phyloP scores from a whole-genome alignment of 108 stramenopile genomes.

The Cyclostephanos invisitatus region DNA sequence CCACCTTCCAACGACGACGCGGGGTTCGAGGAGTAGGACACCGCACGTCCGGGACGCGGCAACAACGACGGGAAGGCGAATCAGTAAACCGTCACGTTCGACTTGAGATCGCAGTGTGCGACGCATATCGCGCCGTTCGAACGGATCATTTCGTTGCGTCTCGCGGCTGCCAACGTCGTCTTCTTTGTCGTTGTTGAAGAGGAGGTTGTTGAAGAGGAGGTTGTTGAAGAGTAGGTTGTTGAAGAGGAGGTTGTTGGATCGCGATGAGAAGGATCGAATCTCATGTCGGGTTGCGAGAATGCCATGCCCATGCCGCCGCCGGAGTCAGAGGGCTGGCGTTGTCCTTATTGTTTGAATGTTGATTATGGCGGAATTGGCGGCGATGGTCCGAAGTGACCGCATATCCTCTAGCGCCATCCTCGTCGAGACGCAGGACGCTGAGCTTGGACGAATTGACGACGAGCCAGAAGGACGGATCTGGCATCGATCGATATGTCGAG shows the following conservation, averaged over 20 bases:
- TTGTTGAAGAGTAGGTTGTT: neutral
- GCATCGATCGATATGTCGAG: constrained; percentile 73
- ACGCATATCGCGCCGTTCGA: constrained; percentile 41
- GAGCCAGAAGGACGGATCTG: constrained; percentile 88
- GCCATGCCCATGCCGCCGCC: neutral
- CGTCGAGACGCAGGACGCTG: constrained; percentile 64
- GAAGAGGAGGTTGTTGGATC: constrained; percentile 5
- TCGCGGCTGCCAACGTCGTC: neutral
- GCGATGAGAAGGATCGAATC: constrained; percentile 46
- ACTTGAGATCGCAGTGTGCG: constrained; percentile 77
- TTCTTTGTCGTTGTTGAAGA: neutral
- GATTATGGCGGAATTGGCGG: neutral
- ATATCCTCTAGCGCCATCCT: constrained; percentile 59
- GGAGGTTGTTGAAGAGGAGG: neutral
- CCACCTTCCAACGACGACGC: neutral
- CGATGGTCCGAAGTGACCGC: constrained; percentile 46
- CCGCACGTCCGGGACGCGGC: constrained; percentile 26
- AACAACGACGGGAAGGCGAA: constrained; percentile 82
- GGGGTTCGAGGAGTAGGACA: constrained; percentile 23
- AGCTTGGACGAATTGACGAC: constrained; percentile 69
- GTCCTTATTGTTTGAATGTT: too few species aligned
- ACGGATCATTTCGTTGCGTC: constrained; percentile 36
- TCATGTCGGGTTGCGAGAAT: constrained; percentile 41
- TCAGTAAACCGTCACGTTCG: constrained; percentile 84
- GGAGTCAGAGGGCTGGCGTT: too few species aligned